phyloP scores from a whole-genome alignment of 257 asterid genomes.

The Oldenlandia corymbosa region DNA sequence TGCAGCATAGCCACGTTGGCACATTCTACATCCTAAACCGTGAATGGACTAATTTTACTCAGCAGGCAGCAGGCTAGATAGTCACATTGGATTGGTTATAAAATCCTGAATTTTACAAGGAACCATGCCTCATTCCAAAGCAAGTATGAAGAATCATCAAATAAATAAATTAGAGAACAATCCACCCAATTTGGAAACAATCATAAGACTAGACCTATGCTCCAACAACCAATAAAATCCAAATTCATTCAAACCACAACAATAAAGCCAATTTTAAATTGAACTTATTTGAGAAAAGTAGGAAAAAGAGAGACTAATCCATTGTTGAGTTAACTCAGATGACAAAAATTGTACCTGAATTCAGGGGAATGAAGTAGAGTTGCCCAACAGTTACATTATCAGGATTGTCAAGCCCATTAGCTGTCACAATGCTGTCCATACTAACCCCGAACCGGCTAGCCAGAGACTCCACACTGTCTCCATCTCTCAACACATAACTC shows the following conservation, averaged over 20 bases:
- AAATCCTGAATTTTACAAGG: background rate
- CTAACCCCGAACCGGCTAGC: slow-evolving; percentile 98
- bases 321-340: slow-evolving; percentile 11
- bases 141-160: background rate
- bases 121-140: background rate
- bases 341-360: slow-evolving; percentile 56
- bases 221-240: slow-evolving; percentile 14
- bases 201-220: background rate
- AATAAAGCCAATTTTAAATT: background rate
- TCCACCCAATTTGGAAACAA: slow-evolving; percentile 3
- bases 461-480: slow-evolving; percentile 78
- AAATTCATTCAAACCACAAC: slow-evolving; percentile 9
- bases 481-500: slow-evolving; percentile 92
- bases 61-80: too few relatives aligned
- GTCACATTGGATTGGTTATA: too few relatives aligned
- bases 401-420: slow-evolving; percentile 74
- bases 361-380: slow-evolving; percentile 72
- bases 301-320: background rate
- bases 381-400: slow-evolving; percentile 80
- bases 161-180: background rate
- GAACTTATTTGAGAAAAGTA: too few relatives aligned
- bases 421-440: slow-evolving; percentile 79
- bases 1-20: background rate
- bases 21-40: background rate
- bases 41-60: background rate